Conservation (phyloP, 345 rosid genomes). For the Boechera retrofracta region DNA sequence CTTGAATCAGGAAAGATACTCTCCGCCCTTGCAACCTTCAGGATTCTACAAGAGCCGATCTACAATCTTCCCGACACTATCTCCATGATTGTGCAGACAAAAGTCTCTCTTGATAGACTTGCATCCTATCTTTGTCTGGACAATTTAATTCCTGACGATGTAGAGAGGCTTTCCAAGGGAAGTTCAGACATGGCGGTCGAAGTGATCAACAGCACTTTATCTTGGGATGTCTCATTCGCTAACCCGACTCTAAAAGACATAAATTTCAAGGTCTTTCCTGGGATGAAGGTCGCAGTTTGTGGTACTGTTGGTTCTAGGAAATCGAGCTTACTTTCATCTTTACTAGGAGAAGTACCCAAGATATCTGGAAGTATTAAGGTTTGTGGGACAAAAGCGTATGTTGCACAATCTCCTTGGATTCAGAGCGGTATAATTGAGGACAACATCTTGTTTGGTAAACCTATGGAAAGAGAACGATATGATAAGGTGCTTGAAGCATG, state of each 20-base stretch:
- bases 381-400: constrained; percentile 76
- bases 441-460: constrained; percentile 77
- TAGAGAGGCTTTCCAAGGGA: constrained; percentile 55
- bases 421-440: constrained; percentile 83
- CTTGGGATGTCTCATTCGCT: constrained; percentile 61
- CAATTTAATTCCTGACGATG: constrained; percentile 54
- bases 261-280: constrained; percentile 53
- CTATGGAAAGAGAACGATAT: constrained; percentile 70
- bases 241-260: constrained; percentile 60
- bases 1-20: constrained; percentile 74
- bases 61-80: constrained; percentile 65
- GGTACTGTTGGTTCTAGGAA: constrained; percentile 84
- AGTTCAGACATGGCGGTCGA: constrained; percentile 56
- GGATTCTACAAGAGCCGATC: constrained; percentile 70
- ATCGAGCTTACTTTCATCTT: constrained; percentile 74
- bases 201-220: constrained; percentile 57
- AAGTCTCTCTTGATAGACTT: constrained; percentile 75
- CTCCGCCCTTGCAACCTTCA: constrained; percentile 74
- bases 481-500: constrained; percentile 75
- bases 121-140: constrained; percentile 64
- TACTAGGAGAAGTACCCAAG: constrained; percentile 74
- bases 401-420: constrained; percentile 92
- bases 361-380: constrained; percentile 64
- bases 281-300: constrained; percentile 80
- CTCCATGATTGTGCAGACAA: constrained; percentile 66